Evolutionary conservation across 148 eudicot genomes (phyloP).

Genomic region (Dysphania ambrosioides): DNA sequence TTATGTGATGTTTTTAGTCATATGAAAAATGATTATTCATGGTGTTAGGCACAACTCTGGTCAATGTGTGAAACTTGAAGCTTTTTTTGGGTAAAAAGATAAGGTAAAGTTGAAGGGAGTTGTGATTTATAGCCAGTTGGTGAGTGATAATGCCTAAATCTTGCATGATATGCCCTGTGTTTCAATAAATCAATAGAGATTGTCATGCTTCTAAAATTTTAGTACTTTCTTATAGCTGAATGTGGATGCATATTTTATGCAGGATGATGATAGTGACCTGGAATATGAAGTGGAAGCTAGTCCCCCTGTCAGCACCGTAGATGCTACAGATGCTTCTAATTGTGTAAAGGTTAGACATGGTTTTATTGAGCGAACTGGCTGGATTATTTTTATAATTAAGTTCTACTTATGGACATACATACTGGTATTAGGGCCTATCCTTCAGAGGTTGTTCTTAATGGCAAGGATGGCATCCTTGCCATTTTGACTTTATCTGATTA

Average conservation of each 20-base stretch:
- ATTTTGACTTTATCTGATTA: background rate
- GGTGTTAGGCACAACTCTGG: too few relatives aligned
- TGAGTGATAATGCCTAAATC: background rate
- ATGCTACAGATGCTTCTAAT: conserved; percentile 60
- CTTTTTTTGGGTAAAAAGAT: too few relatives aligned
- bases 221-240: background rate
- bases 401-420: background rate
- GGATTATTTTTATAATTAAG: background rate
- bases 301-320: conserved; percentile 54
- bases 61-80: background rate
- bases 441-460: background rate
- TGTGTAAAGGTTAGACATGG: conserved; percentile 63
- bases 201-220: too few relatives aligned
- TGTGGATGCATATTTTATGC: conserved; percentile 21
- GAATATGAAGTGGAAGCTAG: conserved; percentile 70
- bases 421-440: background rate
- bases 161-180: background rate
- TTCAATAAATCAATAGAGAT: background rate
- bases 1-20: too few relatives aligned
- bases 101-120: background rate
- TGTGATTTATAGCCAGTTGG: background rate
- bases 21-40: too few relatives aligned
- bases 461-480: too few relatives aligned
- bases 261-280: conserved; percentile 95
- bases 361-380: background rate